Evolutionary conservation across 2,329 filamentous ascomycete species (phyloP).

Genomic region (Botrytis squamosa): DNA sequence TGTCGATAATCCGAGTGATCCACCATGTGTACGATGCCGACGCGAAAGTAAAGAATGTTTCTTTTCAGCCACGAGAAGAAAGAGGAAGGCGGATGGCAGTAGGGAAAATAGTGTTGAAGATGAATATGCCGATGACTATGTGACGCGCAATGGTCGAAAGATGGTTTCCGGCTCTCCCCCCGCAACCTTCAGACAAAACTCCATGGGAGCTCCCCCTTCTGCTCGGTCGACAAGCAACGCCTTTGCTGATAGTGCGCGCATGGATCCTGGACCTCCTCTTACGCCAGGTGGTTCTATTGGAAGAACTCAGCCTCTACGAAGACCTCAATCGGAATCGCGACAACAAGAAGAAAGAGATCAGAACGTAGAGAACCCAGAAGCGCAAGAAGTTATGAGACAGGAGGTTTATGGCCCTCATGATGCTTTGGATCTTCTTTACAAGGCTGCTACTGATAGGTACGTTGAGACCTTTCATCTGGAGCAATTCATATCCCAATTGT

Average conservation of each 20-base stretch:
- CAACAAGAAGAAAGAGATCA: constrained; percentile 47
- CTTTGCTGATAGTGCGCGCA: constrained; percentile 36
- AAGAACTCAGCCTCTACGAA: constrained; percentile 62
- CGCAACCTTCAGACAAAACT: constrained; percentile 32
- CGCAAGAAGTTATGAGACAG: constrained; percentile 61
- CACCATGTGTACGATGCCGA: constrained; percentile 89
- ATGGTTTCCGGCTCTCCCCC: constrained; percentile 51
- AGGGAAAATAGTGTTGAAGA: constrained; percentile 48
- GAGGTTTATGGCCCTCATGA: constrained; percentile 91
- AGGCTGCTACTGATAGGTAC: constrained; percentile 69
- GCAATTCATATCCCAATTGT: constrained; percentile 22
- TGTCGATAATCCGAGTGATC: constrained; percentile 91
- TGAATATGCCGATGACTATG: constrained; percentile 57
- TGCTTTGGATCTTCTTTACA: constrained; percentile 85
- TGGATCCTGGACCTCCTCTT: constrained; percentile 48
- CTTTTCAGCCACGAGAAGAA: constrained; percentile 91
- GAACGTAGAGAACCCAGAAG: constrained; percentile 64
- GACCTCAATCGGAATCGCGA: constrained; percentile 50
- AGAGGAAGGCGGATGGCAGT: constrained; percentile 72
- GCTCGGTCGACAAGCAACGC: constrained; percentile 32
- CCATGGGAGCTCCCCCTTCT: constrained; percentile 39
- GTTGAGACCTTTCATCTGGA: constrained; percentile 31
- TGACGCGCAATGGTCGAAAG: constrained; percentile 72
- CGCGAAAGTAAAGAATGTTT: constrained; percentile 96
- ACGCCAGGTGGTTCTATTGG: constrained; percentile 66